Percentiles rank a stretch among this genome's conserved stretches.
Evolutionary conservation across 2,329 filamentous ascomycete genomes (phyloP).

Genomic region (Colletotrichum coccodes): DNA sequence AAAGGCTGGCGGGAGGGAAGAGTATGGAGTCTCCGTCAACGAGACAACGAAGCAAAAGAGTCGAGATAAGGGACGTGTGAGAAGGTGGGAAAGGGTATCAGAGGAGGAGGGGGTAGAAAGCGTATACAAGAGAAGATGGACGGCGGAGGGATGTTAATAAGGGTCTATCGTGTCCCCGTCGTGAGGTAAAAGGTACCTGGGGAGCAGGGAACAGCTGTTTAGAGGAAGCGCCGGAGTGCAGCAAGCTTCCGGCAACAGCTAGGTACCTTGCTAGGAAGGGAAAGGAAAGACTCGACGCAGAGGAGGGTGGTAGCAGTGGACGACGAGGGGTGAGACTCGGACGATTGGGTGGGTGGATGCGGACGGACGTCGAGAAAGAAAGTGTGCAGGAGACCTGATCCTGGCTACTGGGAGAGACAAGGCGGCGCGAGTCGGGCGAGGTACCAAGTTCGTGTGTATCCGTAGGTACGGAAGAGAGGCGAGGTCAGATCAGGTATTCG

Average conservation of each 20-base stretch:
- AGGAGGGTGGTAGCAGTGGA: constrained; percentile 25
- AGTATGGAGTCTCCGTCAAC: constrained; percentile 19
- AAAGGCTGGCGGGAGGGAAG: background rate
- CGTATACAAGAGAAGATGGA: constrained; percentile 4
- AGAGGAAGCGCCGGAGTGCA: constrained; percentile 16
- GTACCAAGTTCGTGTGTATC: background rate
- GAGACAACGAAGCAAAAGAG: constrained; percentile 13
- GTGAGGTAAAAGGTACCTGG: background rate
- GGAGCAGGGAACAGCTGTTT: constrained; percentile 29
- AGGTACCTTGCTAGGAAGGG: constrained; percentile 19
- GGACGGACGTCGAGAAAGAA: constrained; percentile 21
- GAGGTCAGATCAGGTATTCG: constrained; percentile 1
- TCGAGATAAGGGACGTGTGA: background rate
- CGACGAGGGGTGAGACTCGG: constrained; percentile 27
- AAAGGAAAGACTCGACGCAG: constrained; percentile 11
- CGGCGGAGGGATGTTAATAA: constrained; percentile 29
- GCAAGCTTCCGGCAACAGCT: constrained; percentile 17
- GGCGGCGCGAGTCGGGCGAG: constrained; percentile 10
- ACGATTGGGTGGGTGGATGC: constrained; percentile 28
- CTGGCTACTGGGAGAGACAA: constrained; percentile 15
- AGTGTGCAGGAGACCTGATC: constrained; percentile 10
- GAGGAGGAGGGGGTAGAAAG: constrained; percentile 7
- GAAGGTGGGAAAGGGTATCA: background rate
- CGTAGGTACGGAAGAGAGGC: background rate
- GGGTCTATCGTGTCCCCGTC: constrained; percentile 12